Percentiles rank a stretch among this genome's conserved stretches.
Evolutionary conservation across 495 filamentous ascomycete species (phyloP).

Genomic region (Penicillium mononematosum): DNA sequence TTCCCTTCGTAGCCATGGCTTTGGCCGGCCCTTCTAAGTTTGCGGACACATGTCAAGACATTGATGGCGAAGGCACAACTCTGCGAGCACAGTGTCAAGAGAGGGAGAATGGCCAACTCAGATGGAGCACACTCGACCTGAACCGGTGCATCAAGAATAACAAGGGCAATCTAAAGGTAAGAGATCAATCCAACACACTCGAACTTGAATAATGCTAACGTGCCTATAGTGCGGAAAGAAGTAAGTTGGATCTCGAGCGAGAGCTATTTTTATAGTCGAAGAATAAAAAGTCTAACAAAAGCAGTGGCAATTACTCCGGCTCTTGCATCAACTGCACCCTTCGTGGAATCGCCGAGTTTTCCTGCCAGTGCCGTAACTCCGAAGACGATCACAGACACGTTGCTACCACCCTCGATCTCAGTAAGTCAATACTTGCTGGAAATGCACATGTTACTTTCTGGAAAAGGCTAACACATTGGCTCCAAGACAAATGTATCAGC

Average conservation of each 20-base stretch:
- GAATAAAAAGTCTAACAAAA: not conserved
- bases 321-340: conserved; percentile 27
- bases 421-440: conserved; percentile 9
- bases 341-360: conserved; percentile 18
- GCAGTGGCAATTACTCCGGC: conserved; percentile 18
- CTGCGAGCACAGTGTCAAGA: conserved; percentile 20
- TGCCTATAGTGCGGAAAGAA: conserved; percentile 23
- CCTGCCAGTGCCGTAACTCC: conserved; percentile 23
- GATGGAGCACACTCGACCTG: conserved; percentile 14
- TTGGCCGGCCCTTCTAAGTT: conserved; percentile 22
- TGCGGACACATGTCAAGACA: conserved; percentile 19
- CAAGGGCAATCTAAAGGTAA: conserved; percentile 20
- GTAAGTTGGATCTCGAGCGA: conserved; percentile 9
- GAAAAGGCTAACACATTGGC: not conserved
- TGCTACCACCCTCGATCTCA: conserved; percentile 18
- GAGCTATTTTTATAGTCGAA: not conserved
- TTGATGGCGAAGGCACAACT: conserved; percentile 15
- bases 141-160: conserved; percentile 25
- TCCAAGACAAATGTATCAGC: conserved; percentile 26
- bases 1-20: conserved; percentile 18
- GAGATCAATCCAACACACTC: not conserved
- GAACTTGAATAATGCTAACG: conserved; percentile 4
- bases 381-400: conserved; percentile 18
- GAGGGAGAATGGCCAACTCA: conserved; percentile 14
- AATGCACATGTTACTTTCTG: not conserved